Evolutionary conservation across 345 rosid species (phyloP).

Genomic region (Populus alba): DNA sequence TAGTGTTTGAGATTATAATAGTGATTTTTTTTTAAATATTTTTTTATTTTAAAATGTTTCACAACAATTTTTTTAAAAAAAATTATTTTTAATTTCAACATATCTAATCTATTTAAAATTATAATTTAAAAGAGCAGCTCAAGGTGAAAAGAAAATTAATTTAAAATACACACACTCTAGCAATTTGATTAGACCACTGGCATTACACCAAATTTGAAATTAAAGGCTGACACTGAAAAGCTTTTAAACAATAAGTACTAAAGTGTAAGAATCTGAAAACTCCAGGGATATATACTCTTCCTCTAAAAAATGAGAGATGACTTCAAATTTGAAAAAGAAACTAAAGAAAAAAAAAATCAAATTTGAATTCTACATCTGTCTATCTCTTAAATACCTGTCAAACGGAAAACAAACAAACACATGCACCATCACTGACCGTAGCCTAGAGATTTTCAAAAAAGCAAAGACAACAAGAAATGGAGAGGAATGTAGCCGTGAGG

Average conservation of each 20-base stretch:
- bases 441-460: not conserved
- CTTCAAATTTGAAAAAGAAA: not conserved
- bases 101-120: too few relatives aligned
- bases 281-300: not conserved
- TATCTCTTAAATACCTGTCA: not conserved
- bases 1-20: too few relatives aligned
- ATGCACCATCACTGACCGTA: not conserved
- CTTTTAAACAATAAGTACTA: not conserved
- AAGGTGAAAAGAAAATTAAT: too few relatives aligned
- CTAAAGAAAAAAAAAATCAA: too few relatives aligned
- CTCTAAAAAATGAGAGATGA: not conserved
- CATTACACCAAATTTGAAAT: not conserved
- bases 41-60: too few relatives aligned
- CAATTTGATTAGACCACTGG: not conserved
- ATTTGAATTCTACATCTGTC: not conserved
- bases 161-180: not conserved
- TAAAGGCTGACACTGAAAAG: not conserved
- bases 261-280: not conserved
- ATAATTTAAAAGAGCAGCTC: too few relatives aligned
- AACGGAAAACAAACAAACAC: not conserved
- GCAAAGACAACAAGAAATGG: slow-evolving; percentile 37
- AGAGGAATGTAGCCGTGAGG: slow-evolving; percentile 70
- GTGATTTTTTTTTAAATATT: too few relatives aligned
- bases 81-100: rapidly evolving
- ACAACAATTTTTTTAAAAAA: too few relatives aligned